Conservation (phyloP, 805 yeast species). For the Saccharomycopsis sp. region DNA sequence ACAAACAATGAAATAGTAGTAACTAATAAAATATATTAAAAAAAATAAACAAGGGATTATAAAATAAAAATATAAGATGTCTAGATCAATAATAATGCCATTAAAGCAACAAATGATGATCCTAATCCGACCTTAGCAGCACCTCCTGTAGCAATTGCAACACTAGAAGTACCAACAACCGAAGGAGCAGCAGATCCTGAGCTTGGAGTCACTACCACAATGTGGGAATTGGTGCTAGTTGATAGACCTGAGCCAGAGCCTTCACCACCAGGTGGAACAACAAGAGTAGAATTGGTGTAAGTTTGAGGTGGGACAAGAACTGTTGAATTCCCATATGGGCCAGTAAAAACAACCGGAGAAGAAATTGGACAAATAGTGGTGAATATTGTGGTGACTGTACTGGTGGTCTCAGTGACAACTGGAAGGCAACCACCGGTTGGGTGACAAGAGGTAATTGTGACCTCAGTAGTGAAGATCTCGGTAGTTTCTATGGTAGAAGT, state of each 20-base stretch:
- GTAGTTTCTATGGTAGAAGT: constrained; percentile 13
- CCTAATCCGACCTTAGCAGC: constrained; percentile 10
- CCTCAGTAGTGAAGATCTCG: constrained; percentile 7
- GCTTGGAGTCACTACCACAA: constrained; percentile 8
- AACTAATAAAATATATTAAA: not conserved
- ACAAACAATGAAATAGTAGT: not conserved
- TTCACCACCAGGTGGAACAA: not conserved
- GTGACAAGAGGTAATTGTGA: constrained; percentile 19
- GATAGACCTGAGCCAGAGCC: too few relatives aligned
- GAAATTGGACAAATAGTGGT: constrained; percentile 2
- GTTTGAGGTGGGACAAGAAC: not conserved
- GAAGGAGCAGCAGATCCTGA: constrained; percentile 13
- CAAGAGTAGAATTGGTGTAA: not conserved
- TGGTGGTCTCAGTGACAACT: constrained; percentile 5
- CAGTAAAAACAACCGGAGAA: too few relatives aligned
- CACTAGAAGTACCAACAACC: constrained; percentile 20
- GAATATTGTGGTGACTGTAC: not conserved
- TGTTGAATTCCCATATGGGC: not conserved
- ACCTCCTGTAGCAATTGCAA: constrained; percentile 20
- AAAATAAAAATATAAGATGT: not conserved
- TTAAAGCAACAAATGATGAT: not conserved
- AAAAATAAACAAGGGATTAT: not conserved
- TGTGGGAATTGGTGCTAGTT: too few relatives aligned
- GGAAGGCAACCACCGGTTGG: constrained; percentile 16
- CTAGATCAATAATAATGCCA: not conserved